phyloP scores from a whole-genome alignment of 2,329 filamentous ascomycete species.

The Colletotrichum endophyticum region DNA sequence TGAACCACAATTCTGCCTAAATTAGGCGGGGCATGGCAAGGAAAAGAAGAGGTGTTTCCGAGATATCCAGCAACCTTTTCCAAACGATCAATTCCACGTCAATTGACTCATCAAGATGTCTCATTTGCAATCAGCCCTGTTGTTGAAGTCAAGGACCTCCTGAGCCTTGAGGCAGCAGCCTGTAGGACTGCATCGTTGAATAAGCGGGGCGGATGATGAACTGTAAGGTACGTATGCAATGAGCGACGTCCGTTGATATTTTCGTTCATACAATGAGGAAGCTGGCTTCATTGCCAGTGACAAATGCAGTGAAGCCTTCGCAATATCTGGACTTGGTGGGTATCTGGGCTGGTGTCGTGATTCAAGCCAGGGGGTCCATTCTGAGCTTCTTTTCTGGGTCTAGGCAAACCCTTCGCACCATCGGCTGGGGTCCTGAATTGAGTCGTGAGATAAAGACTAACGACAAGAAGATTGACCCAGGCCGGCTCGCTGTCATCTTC shows the following conservation, averaged over 20 bases:
- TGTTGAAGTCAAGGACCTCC: not conserved
- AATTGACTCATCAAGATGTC: rapidly evolving
- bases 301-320: not conserved
- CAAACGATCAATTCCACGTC: too few species aligned
- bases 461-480: not conserved
- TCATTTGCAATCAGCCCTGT: not conserved
- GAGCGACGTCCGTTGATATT: not conserved
- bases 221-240: not conserved
- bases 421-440: not conserved
- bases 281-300: not conserved
- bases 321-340: not conserved
- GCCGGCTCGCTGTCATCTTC: not conserved
- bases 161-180: not conserved
- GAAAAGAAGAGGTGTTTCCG: too few species aligned
- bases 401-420: not conserved
- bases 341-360: not conserved
- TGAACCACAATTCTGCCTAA: too few species aligned
- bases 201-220: not conserved
- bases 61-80: too few species aligned
- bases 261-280: not conserved
- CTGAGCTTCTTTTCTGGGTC: not conserved
- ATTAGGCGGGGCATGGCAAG: too few species aligned
- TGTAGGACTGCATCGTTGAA: not conserved
- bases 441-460: not conserved
- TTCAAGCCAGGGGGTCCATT: not conserved